Conservation (phyloP, 768 basidiomycete genomes). For the Cystofilobasidium capitatum region DNA sequence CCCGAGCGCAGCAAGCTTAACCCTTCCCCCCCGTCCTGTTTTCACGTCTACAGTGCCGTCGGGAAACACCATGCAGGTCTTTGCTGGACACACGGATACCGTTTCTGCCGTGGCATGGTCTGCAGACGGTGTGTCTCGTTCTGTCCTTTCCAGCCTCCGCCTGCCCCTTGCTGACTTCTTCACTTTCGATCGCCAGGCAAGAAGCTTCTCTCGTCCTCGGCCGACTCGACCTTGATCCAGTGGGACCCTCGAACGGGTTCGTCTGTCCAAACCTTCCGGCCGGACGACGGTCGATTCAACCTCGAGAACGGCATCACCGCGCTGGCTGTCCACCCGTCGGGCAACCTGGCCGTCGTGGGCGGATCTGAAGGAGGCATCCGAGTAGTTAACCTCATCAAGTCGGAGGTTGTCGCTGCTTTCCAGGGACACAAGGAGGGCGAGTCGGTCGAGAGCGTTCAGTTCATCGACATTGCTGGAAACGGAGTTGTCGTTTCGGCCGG, state of each 20-base stretch:
- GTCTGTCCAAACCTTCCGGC: constrained; percentile 70
- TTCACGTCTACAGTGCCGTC: constrained; percentile 63
- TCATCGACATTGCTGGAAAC: constrained; percentile 59
- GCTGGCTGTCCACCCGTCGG: constrained; percentile 71
- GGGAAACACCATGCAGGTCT: constrained; percentile 90
- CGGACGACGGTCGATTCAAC: constrained; percentile 61
- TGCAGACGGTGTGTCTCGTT: constrained; percentile 56
- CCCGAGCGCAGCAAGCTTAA: neutral
- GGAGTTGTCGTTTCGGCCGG: constrained; percentile 70
- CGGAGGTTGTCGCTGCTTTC: constrained; percentile 66
- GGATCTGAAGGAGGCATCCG: constrained; percentile 76
- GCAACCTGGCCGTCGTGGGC: constrained; percentile 83
- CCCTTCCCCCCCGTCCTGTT: neutral
- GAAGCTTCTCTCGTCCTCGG: constrained; percentile 76
- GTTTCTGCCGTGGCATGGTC: constrained; percentile 84
- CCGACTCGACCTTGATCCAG: constrained; percentile 67
- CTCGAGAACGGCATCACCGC: constrained; percentile 72
- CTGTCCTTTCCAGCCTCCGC: neutral
- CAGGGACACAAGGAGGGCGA: constrained; percentile 78
- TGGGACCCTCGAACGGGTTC: constrained; percentile 79
- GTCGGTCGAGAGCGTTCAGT: constrained; percentile 76
- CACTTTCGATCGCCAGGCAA: constrained; percentile 50
- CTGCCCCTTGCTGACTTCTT: neutral
- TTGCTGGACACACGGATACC: constrained; percentile 76
- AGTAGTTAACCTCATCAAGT: constrained; percentile 75